A percentile compares a stretch with the other conserved stretches of the same genome.
Evolutionary conservation across 1,284 basidiomycete species (phyloP).

Genomic region (Omphalotus olearius): DNA sequence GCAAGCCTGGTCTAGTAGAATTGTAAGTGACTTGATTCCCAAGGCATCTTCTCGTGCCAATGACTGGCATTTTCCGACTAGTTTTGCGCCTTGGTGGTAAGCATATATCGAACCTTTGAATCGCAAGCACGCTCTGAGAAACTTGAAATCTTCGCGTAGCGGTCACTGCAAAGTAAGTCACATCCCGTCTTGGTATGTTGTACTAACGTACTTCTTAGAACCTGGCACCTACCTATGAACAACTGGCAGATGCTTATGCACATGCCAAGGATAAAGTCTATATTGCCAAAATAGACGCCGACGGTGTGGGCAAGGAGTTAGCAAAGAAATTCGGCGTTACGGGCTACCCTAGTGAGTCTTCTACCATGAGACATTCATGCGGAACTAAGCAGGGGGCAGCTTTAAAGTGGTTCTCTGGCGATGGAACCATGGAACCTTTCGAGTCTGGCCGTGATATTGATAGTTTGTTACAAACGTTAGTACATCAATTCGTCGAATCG

Average conservation of each 20-base stretch:
- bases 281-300: conserved; percentile 92
- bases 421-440: conserved; percentile 70
- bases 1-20: conserved; percentile 82
- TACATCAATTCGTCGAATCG: conserved; percentile 13
- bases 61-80: conserved; percentile 22
- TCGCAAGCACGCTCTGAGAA: not conserved
- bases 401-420: conserved; percentile 84
- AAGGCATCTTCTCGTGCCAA: conserved; percentile 3
- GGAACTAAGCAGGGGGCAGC: conserved; percentile 41
- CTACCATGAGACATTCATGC: not conserved
- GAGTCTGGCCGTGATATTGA: conserved; percentile 82
- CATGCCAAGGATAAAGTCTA: conserved; percentile 78
- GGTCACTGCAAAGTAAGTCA: conserved; percentile 75
- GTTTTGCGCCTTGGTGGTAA: conserved; percentile 84
- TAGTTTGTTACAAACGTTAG: conserved; percentile 71
- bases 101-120: conserved; percentile 22
- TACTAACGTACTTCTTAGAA: conserved; percentile 39
- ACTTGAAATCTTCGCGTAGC: conserved; percentile 31
- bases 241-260: conserved; percentile 83
- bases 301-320: conserved; percentile 74
- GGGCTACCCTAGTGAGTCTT: conserved; percentile 80
- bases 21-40: conserved; percentile 57
- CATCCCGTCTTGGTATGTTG: not conserved
- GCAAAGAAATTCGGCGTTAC: conserved; percentile 74
- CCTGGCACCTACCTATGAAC: conserved; percentile 85